These are phyloP conservation scores for Silene conica DNA, from an alignment of 148 eudicot species.

Conservation along the genomic window DNA sequence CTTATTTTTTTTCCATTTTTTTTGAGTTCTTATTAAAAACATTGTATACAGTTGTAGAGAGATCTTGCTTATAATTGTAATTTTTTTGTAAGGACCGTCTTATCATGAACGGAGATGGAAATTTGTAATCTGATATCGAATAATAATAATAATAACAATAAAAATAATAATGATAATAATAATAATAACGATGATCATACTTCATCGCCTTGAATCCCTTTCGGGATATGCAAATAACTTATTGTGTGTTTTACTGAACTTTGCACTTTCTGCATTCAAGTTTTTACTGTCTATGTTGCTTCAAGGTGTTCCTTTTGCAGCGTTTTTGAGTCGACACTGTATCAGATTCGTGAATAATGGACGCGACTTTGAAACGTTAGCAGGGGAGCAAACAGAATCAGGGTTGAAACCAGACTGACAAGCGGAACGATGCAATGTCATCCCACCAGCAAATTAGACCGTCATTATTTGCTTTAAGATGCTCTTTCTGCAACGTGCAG, in stretches of 20 bases:
- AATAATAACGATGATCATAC: no score
- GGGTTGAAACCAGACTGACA: neutral
- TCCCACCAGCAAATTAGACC: no score
- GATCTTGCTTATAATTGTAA: conserved; percentile 15
- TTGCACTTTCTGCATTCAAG: no score
- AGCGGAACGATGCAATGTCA: no score
- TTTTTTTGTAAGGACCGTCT: conserved; percentile 8
- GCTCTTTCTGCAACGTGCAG: no score
- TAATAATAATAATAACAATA: neutral
- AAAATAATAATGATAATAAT: neutral
- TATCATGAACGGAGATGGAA: conserved; percentile 9
- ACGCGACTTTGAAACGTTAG: neutral
- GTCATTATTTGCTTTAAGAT: no score
- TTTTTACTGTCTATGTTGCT: neutral
- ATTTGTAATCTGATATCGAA: conserved; percentile 4
- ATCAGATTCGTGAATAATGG: neutral
- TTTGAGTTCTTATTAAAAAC: neutral
- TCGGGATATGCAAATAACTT: neutral
- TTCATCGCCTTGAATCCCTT: neutral
- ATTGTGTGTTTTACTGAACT: no score
- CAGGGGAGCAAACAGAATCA: neutral
- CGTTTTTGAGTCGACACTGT: neutral
- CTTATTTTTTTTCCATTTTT: neutral
- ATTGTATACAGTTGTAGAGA: conserved; percentile 23
- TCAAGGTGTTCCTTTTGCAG: neutral